These are phyloP conservation scores for Pisolithus sp. DNA, from an alignment of 768 basidiomycete species.

Conservation along the genomic window DNA sequence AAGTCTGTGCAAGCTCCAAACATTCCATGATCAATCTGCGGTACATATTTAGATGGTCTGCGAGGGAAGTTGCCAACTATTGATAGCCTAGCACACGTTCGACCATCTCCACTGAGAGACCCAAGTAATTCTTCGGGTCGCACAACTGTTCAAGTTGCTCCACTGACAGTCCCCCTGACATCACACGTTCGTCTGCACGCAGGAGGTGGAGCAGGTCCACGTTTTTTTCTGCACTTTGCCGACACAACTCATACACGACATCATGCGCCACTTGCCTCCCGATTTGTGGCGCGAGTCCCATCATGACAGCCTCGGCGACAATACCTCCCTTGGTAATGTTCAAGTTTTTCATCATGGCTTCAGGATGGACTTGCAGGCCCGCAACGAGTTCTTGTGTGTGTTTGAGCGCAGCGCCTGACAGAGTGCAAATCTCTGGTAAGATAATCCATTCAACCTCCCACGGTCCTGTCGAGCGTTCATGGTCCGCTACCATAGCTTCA, in stretches of 20 bases:
- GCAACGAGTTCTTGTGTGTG: slow-evolving; percentile 32
- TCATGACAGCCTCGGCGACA: slow-evolving; percentile 43
- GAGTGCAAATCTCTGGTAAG: slow-evolving; percentile 37
- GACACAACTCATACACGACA: slow-evolving; percentile 38
- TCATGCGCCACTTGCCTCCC: slow-evolving; percentile 43
- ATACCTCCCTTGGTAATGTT: slow-evolving; percentile 34
- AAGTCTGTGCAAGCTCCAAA: no score
- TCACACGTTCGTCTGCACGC: slow-evolving; percentile 22
- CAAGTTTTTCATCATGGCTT: slow-evolving; percentile 36
- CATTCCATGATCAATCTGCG: no score
- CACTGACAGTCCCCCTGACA: slow-evolving; percentile 16
- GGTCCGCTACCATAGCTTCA: slow-evolving; percentile 44
- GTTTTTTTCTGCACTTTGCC: slow-evolving; percentile 19
- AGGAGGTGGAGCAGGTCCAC: slow-evolving; percentile 30
- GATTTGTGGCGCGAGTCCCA: slow-evolving; percentile 35
- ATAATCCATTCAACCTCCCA: slow-evolving; percentile 49
- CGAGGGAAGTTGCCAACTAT: background rate
- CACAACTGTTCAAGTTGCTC: slow-evolving; percentile 29
- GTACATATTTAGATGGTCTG: no score
- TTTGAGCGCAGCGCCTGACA: slow-evolving; percentile 34
- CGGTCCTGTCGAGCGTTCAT: slow-evolving; percentile 42
- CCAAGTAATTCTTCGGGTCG: slow-evolving; percentile 34
- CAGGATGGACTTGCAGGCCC: slow-evolving; percentile 37
- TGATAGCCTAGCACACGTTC: slow-evolving; percentile 7
- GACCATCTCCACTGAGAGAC: slow-evolving; percentile 28